phyloP scores from a whole-genome alignment of 345 rosid genomes.

The Diplotaxis tenuifolia region DNA sequence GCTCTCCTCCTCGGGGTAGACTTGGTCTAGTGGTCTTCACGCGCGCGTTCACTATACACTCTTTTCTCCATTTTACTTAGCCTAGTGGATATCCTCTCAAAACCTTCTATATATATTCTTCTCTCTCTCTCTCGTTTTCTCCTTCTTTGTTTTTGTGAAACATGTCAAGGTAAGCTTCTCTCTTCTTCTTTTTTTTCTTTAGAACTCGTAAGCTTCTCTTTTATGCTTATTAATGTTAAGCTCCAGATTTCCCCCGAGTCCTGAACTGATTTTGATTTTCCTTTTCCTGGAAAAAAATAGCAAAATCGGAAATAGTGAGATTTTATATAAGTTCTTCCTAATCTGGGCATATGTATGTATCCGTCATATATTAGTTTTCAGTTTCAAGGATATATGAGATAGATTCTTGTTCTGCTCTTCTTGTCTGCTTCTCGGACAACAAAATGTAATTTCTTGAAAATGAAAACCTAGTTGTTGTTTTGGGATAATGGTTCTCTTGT shows the following conservation, averaged over 20 bases:
- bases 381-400: background rate
- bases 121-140: background rate
- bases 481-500: background rate
- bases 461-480: background rate
- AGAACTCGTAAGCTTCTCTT: background rate
- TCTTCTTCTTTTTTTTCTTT: background rate
- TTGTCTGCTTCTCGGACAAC: background rate
- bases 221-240: too few species aligned
- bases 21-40: slow-evolving; percentile 15
- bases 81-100: slow-evolving; percentile 35
- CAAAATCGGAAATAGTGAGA: background rate
- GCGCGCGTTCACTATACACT: slow-evolving; percentile 22
- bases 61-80: slow-evolving; percentile 36
- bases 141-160: slow-evolving; percentile 1
- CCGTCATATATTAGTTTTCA: background rate
- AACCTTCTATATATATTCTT: slow-evolving; percentile 8
- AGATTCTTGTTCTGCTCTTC: background rate
- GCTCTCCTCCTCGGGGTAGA: slow-evolving; percentile 50
- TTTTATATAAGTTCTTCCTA: background rate
- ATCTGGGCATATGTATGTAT: background rate
- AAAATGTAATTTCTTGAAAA: background rate
- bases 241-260: background rate
- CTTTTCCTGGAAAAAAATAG: slow-evolving; percentile 5
- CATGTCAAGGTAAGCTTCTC: slow-evolving; percentile 46
- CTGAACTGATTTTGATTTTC: background rate